Conservation (phyloP, 75 land plant genomes). For the Ceratopteris richardii region DNA sequence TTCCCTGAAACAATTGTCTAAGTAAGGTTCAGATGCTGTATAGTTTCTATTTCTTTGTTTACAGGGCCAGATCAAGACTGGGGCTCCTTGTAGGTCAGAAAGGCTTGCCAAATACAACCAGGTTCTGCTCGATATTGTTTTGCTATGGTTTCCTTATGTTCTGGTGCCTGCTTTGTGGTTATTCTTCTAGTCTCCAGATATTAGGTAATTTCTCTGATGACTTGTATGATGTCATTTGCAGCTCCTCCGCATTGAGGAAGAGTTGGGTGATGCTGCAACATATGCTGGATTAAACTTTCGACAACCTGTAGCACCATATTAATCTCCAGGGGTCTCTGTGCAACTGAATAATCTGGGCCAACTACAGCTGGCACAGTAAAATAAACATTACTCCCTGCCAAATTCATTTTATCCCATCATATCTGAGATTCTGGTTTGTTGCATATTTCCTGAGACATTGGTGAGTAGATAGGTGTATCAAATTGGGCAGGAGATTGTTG, state of each 20-base stretch:
- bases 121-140: slow-evolving; percentile 27
- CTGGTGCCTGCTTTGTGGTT: background rate
- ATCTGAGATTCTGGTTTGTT: too few species aligned
- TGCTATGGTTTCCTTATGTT: background rate
- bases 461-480: too few species aligned
- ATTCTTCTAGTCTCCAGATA: slow-evolving; percentile 4
- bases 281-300: slow-evolving; percentile 92
- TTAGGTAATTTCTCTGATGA: too few species aligned
- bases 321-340: too few species aligned
- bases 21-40: background rate
- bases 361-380: too few species aligned
- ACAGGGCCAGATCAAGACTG: slow-evolving; percentile 99
- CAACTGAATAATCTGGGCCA: too few species aligned
- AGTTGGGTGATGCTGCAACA: slow-evolving; percentile 88
- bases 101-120: slow-evolving; percentile 98
- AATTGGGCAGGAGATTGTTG: too few species aligned
- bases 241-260: slow-evolving; percentile 94
- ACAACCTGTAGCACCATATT: slow-evolving; percentile 70
- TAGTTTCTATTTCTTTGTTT: slow-evolving; percentile 6
- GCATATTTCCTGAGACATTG: too few species aligned
- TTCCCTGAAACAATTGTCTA: too few species aligned
- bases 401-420: too few species aligned
- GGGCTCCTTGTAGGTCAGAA: slow-evolving; percentile 99
- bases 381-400: too few species aligned
- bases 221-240: too few species aligned